phyloP scores from a whole-genome alignment of 805 yeast species.

The Jamesozyma jinghongensis region DNA sequence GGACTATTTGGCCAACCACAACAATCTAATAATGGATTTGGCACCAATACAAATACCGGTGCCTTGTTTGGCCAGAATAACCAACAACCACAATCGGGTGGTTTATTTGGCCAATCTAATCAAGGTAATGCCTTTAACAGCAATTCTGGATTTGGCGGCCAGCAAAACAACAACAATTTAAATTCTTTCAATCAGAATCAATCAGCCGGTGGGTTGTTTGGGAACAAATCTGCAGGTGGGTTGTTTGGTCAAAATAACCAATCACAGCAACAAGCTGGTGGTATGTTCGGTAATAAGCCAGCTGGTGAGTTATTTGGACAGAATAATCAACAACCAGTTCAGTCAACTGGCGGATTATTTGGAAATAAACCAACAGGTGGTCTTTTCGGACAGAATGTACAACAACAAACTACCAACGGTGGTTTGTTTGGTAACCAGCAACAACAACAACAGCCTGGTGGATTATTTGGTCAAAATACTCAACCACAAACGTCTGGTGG shows the following conservation, averaged over 20 bases:
- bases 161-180: conserved; percentile 2
- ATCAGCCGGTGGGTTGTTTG: conserved; percentile 15
- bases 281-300: conserved; percentile 12
- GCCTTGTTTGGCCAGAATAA: conserved; percentile 23
- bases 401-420: conserved; percentile 2
- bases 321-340: conserved; percentile 2
- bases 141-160: conserved; percentile 4
- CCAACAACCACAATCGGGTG: conserved; percentile 5
- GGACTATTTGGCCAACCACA: conserved; percentile 22
- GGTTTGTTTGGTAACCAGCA: conserved; percentile 7
- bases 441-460: conserved; percentile 21
- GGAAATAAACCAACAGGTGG: conserved; percentile 19
- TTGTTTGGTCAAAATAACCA: conserved; percentile 18
- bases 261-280: conserved; percentile 6
- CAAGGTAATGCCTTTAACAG: not conserved
- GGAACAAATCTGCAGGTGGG: conserved; percentile 23
- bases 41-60: conserved; percentile 4
- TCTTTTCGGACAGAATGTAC: conserved; percentile 17
- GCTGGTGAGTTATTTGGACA: not conserved
- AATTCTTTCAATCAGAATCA: conserved; percentile 2
- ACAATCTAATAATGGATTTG: not conserved
- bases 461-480: conserved; percentile 19
- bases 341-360: not conserved
- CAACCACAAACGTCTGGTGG: not conserved
- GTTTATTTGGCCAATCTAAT: conserved; percentile 19